Conservation (phyloP, 106 monocot genomes). For the Ottelia alismoides region DNA sequence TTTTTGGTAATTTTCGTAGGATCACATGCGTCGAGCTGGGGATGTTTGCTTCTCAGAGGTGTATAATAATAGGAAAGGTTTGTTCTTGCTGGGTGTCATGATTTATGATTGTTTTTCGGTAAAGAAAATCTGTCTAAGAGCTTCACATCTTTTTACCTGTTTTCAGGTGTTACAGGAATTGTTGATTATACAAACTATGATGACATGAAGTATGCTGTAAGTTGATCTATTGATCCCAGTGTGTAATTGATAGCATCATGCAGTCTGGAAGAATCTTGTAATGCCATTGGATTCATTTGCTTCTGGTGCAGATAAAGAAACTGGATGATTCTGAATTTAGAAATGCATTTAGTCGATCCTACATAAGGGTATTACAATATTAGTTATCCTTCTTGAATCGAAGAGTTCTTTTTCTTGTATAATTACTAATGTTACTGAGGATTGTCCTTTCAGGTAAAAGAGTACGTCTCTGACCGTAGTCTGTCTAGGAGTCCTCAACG, state of each 20-base stretch:
- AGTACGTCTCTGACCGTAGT: constrained; percentile 36
- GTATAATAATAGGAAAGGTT: constrained; percentile 57
- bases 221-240: not conserved
- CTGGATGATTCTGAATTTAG: constrained; percentile 74
- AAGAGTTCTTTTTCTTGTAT: not conserved
- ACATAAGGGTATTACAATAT: constrained; percentile 38
- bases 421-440: not conserved
- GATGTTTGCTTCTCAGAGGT: constrained; percentile 81
- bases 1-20: constrained; percentile 24
- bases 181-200: constrained; percentile 80
- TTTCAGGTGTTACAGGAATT: constrained; percentile 47
- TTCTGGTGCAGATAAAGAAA: constrained; percentile 40
- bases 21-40: constrained; percentile 76
- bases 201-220: constrained; percentile 89
- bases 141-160: no score
- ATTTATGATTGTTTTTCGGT: no score
- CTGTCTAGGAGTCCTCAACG: constrained; percentile 39
- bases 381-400: not conserved
- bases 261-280: not conserved
- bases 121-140: not conserved
- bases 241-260: not conserved
- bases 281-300: not conserved
- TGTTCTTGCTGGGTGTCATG: no score
- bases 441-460: constrained; percentile 31
- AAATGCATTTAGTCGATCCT: constrained; percentile 50